Evolutionary conservation across 164 flowering plant genomes (phyloP), one percentile per base, ranked within the genome.

Genomic region (Liquidambar formosana): DNA sequence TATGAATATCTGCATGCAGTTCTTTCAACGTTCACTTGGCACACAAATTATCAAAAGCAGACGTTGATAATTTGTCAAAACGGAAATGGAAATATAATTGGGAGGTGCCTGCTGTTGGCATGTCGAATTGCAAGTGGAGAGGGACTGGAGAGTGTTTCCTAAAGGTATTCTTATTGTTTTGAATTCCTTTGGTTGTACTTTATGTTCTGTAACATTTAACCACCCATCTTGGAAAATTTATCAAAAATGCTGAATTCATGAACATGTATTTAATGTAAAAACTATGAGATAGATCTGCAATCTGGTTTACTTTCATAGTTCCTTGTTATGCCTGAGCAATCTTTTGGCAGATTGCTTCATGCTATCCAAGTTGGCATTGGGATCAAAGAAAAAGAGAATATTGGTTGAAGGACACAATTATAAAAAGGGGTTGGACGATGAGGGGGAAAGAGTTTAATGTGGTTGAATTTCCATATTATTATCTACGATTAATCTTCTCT

Each of bases 101-200:
- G 97, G 85, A 84, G 75, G 71, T 75, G 25, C 92, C 93, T 74
- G 88, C 89, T 70, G 19, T 69, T 74, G 84, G 76, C 73, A 74
- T 75, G 78, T 57, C 89, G 18, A 81, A 71, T 70, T 80, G 86
- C 74, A 84, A 80, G 73, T 93, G 96, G 99, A 65, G 65, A 23
- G 99, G 97, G 72, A 90, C 97, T 21, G 96, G 90, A 68, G 79
- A 84, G 69, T 80, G 88, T 65, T 77, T 79, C 63, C 38, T 84
- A 3, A 76, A 86, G 89, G 97, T 88, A 65, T 68, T 53, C 33
- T 16, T 56, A 38, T 47, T 16, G 27, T 15, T 12, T 33, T 33
- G 41, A 33, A 33, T 33, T 46, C 16, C 21, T 38, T 46, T 26
- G 38, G 3, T 64, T 64, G 41, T 33, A 33, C 41, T 33, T 33